A percentile compares a stretch with the other conserved stretches of the same genome.
phyloP scores from a whole-genome alignment of 2,329 filamentous ascomycete species.

The Aureobasidium sp. region DNA sequence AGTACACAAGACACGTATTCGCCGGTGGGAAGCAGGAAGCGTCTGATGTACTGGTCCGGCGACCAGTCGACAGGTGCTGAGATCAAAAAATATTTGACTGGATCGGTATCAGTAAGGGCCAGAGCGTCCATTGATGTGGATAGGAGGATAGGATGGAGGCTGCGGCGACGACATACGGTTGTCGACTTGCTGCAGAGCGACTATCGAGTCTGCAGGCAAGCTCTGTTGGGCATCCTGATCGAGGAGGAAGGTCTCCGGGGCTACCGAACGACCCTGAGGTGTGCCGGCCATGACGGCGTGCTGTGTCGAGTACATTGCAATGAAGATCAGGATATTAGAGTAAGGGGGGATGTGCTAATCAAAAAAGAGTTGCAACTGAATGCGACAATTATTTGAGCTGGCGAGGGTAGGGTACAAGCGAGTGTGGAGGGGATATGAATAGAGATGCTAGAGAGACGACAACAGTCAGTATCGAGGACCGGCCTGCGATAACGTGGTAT shows the following conservation, averaged over 20 bases:
- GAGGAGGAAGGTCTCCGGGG: constrained; percentile 98
- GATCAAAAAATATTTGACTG: constrained; percentile 99
- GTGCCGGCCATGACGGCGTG: constrained; percentile 80
- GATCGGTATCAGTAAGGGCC: constrained; percentile 24
- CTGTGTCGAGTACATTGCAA: constrained; percentile 37
- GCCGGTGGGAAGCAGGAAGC: constrained; percentile 90
- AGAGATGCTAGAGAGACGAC: background rate
- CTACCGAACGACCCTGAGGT: constrained; percentile 54
- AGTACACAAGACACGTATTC: constrained; percentile 98
- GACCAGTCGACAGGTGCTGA: constrained; percentile 98
- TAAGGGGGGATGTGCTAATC: constrained; percentile 2
- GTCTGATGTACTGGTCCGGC: constrained; percentile 89
- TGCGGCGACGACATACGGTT: constrained; percentile 61
- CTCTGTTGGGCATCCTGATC: constrained; percentile 95
- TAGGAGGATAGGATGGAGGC: background rate
- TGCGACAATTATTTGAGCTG: background rate
- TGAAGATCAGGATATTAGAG: background rate
- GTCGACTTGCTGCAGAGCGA: constrained; percentile 95
- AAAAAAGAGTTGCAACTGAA: background rate
- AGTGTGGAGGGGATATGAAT: background rate
- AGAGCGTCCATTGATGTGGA: background rate
- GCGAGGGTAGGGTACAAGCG: background rate
- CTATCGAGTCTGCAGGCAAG: constrained; percentile 90
- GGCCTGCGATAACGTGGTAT: constrained; percentile 6
- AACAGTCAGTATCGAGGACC: constrained; percentile 7